These are phyloP conservation scores for Craspedostauros australis DNA, from an alignment of 108 stramenopile species.

Conservation along the genomic window DNA sequence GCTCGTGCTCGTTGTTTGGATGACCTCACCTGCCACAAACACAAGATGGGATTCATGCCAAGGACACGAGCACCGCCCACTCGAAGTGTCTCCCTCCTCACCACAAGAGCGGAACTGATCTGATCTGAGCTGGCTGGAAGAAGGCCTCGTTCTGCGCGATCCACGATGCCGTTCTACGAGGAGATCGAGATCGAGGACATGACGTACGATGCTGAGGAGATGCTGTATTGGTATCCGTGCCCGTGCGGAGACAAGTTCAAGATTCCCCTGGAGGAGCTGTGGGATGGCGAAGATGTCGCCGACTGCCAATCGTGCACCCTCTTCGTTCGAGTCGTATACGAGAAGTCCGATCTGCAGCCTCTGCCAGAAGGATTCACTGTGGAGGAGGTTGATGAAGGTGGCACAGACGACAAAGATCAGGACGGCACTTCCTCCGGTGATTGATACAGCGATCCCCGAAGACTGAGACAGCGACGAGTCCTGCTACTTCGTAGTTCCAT, in stretches of 20 bases:
- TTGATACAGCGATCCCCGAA: background rate
- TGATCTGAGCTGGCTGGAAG: background rate
- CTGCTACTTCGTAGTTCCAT: background rate
- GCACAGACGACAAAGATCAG: constrained; percentile 15
- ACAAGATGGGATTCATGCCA: background rate
- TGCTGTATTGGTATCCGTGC: constrained; percentile 91
- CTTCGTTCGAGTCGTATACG: constrained; percentile 87
- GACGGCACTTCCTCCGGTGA: too few species aligned
- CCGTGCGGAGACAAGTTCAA: constrained; percentile 95
- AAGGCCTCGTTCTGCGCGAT: background rate
- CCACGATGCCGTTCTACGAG: constrained; percentile 87
- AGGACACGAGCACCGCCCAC: too few species aligned
- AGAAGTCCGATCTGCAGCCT: constrained; percentile 81
- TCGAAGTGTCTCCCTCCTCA: too few species aligned
- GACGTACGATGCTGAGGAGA: constrained; percentile 70
- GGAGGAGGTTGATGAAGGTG: constrained; percentile 40
- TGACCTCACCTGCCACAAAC: too few species aligned
- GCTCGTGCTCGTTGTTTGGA: too few species aligned
- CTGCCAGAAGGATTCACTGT: constrained; percentile 37
- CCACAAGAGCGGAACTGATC: too few species aligned
- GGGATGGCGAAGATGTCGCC: constrained; percentile 96
- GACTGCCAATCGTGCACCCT: constrained; percentile 95
- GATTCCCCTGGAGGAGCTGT: constrained; percentile 87
- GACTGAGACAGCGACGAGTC: constrained; percentile 5
- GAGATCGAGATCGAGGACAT: constrained; percentile 96